Percentiles rank a stretch among this genome's conserved stretches.
Conservation (phyloP, 1,284 basidiomycete genomes). For the Sporisorium reilianum region DNA sequence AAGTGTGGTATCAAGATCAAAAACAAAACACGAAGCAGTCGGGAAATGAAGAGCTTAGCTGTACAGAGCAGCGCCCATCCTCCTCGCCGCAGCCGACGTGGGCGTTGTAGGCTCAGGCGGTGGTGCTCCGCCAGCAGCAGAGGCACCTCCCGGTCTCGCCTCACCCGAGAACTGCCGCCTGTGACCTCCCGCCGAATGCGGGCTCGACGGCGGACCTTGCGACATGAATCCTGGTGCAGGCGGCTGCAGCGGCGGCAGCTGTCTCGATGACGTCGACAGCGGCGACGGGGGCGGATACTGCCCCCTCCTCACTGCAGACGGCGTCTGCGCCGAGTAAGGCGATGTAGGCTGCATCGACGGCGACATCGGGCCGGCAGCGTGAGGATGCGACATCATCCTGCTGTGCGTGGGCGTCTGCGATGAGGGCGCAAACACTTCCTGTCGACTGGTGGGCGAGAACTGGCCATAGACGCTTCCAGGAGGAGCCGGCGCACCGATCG, state of each 20-base stretch:
- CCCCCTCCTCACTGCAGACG: conserved; percentile 29
- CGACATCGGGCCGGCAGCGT: conserved; percentile 19
- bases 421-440: conserved; percentile 13
- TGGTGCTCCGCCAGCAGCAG: neutral
- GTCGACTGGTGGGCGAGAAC: conserved; percentile 26
- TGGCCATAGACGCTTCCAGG: conserved; percentile 43
- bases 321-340: conserved; percentile 37
- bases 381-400: conserved; percentile 41
- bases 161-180: conserved; percentile 33
- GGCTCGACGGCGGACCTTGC: conserved; percentile 28
- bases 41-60: conserved; percentile 8
- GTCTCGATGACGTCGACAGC: conserved; percentile 21
- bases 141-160: neutral
- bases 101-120: conserved; percentile 30
- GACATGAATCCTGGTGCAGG: conserved; percentile 13
- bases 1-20: neutral
- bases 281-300: conserved; percentile 44
- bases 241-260: conserved; percentile 32
- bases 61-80: conserved; percentile 49
- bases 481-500: conserved; percentile 49
- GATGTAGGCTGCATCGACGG: conserved; percentile 40
- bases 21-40: neutral
- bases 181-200: conserved; percentile 13
- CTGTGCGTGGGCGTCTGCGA: conserved; percentile 37
- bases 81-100: conserved; percentile 20